Evolutionary conservation across 768 basidiomycete species (phyloP), one percentile per base, ranked within the genome.

Genomic region (Kwoniella dendrophila): DNA sequence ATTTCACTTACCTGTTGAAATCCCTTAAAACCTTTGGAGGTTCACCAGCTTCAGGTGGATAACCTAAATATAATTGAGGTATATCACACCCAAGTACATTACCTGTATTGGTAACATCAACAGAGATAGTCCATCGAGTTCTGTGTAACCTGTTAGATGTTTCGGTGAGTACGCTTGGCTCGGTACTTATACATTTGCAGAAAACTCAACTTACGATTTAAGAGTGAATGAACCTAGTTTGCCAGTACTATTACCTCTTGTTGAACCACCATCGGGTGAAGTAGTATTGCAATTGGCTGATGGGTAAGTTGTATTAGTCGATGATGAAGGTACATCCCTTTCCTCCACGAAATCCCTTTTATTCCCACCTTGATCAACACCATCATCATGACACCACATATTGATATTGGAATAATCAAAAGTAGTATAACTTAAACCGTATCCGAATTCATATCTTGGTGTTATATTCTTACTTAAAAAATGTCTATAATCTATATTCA

Each of bases 391-490:
- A 45, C 56, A 32, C 53, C 60, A 55, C n/a, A 90, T 78, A 2
- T 81, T 66, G 11, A 93, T 80, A 32, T 83, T 80, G 43, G 82
- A 85, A 76, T 91, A 94, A 32, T 83, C 78, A 77, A 94, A 97
- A 1, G 80, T 83, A 38, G 93, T 88, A 81, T 96, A 97, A 58
- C 87, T 89, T 72, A 94, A 76, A 0, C 93, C 93, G 74, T 87
- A 94, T 4, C 93, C 93, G 75, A 97, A 97, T 72, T 90, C 90
- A 71, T 86, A 78, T 30, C 77, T 66, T 0, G 78, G 77, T 12
- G 61, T 67, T 36, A 73, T 70, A 77, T 85, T 79, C 59, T 86
- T 83, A 38, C 55, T 43, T 29, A 77, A 53, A 64, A 78, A 78
- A 64, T 72, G 71, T 34, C 76, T 57, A 69, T 90, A 90, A 73